These are phyloP conservation scores for Phaeosphaeriaceae sp. DNA, from an alignment of 2,329 filamentous ascomycete genomes.

Conservation along the genomic window DNA sequence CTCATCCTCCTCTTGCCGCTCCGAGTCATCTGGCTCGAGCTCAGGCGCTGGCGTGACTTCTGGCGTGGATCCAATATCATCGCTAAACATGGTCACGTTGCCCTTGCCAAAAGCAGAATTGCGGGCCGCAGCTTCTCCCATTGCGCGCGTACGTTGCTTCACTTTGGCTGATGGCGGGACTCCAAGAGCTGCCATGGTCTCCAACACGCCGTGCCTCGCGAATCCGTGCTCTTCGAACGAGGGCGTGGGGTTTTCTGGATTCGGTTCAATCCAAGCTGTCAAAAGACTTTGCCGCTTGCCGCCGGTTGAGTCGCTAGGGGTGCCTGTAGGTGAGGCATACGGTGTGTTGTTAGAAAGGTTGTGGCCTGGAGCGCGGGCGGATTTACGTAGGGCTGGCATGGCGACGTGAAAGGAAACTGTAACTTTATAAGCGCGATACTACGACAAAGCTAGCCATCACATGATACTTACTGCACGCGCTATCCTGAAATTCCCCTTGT, in stretches of 20 bases:
- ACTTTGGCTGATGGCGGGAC: conserved; percentile 69
- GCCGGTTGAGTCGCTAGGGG: conserved; percentile 34
- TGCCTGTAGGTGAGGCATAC: conserved; percentile 38
- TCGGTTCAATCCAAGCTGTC: conserved; percentile 64
- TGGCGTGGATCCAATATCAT: conserved; percentile 54
- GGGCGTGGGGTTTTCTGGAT: conserved; percentile 60
- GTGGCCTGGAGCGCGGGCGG: conserved; percentile 40
- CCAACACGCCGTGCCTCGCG: conserved; percentile 75
- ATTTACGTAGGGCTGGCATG: conserved; percentile 49
- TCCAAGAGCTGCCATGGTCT: conserved; percentile 84
- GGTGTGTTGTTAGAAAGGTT: conserved; percentile 45
- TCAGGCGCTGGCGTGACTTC: conserved; percentile 52
- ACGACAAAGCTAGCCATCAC: conserved; percentile 6
- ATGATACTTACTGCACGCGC: conserved; percentile 41
- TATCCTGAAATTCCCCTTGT: conserved; percentile 21
- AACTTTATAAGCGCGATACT: conserved; percentile 40
- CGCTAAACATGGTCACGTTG: conserved; percentile 38
- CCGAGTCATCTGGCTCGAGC: conserved; percentile 48
- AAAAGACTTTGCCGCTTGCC: conserved; percentile 47
- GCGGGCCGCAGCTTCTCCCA: conserved; percentile 44
- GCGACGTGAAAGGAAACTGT: conserved; percentile 34
- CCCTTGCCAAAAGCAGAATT: conserved; percentile 53
- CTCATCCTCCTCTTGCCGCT: conserved; percentile 47
- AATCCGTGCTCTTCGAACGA: conserved; percentile 82
- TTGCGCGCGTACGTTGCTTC: conserved; percentile 60